Conservation (phyloP, 768 basidiomycete genomes). For the Termitomyces sp. region DNA sequence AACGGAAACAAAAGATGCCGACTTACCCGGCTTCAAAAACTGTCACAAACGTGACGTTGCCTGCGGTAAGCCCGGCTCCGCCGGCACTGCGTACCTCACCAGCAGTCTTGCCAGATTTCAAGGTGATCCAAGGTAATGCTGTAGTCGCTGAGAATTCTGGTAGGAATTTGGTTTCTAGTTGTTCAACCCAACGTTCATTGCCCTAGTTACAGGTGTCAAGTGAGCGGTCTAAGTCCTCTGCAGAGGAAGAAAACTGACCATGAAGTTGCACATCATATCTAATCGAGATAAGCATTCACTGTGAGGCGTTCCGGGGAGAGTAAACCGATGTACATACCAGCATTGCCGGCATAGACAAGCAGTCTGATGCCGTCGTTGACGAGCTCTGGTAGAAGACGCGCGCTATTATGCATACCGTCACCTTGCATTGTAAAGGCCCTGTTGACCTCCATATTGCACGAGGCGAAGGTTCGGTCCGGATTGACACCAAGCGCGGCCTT, state of each 20-base stretch:
- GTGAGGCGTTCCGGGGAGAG: background rate
- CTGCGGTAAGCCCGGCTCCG: conserved; percentile 56
- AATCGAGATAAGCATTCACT: background rate
- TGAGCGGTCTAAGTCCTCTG: background rate
- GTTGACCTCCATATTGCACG: conserved; percentile 80
- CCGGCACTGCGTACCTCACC: conserved; percentile 73
- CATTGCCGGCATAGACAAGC: conserved; percentile 86
- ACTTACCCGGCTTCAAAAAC: conserved; percentile 78
- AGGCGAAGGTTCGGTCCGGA: conserved; percentile 49
- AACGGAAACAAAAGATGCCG: background rate
- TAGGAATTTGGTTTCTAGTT: conserved; percentile 56
- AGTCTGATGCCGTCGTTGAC: conserved; percentile 79
- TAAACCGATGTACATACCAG: conserved; percentile 38
- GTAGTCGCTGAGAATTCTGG: conserved; percentile 49
- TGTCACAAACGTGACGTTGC: conserved; percentile 81
- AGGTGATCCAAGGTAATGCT: conserved; percentile 51
- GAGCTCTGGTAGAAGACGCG: conserved; percentile 71
- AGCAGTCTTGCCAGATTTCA: conserved; percentile 44
- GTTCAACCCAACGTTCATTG: conserved; percentile 70
- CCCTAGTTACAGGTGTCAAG: conserved; percentile 35
- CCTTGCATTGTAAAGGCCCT: conserved; percentile 77
- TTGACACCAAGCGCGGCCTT: conserved; percentile 80
- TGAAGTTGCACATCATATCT: conserved; percentile 89
- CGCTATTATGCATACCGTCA: conserved; percentile 82
- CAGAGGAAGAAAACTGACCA: conserved; percentile 33